These are phyloP conservation scores for Chaetomium globosum DNA, from an alignment of 2,329 filamentous ascomycete species.

Conservation along the genomic window DNA sequence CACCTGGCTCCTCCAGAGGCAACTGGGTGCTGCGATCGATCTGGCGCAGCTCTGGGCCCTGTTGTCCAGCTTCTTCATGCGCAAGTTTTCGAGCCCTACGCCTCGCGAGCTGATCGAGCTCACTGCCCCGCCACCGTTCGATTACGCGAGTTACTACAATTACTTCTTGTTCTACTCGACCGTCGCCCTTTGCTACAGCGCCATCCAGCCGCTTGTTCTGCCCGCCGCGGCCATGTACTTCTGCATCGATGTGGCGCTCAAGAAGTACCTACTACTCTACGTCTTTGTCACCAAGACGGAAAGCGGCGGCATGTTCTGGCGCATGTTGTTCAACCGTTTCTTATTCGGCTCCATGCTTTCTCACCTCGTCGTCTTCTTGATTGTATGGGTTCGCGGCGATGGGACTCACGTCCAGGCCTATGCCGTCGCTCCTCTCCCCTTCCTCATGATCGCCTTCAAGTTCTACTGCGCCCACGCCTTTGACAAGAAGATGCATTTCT, in stretches of 20 bases:
- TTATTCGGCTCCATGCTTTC: constrained; percentile 78
- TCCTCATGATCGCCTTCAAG: constrained; percentile 83
- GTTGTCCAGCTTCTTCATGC: constrained; percentile 79
- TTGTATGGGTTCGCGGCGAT: constrained; percentile 71
- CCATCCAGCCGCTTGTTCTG: constrained; percentile 83
- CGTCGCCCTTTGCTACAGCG: constrained; percentile 80
- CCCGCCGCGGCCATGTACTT: constrained; percentile 90
- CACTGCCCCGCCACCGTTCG: constrained; percentile 88
- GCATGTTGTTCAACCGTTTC: constrained; percentile 88
- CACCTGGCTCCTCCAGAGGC: constrained; percentile 88
- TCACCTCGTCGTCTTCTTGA: constrained; percentile 75
- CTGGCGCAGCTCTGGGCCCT: constrained; percentile 86
- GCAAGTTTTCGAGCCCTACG: constrained; percentile 83
- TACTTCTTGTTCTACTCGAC: constrained; percentile 96
- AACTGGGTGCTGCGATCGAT: constrained; percentile 90
- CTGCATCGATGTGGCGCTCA: constrained; percentile 79
- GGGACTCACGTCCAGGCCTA: constrained; percentile 64
- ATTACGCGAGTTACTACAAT: constrained; percentile 97
- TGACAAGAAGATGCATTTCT: constrained; percentile 80
- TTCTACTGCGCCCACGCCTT: constrained; percentile 75
- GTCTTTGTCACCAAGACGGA: constrained; percentile 97
- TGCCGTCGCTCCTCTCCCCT: constrained; percentile 71
- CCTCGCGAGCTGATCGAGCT: constrained; percentile 89
- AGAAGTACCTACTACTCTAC: constrained; percentile 94
- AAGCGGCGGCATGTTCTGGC: constrained; percentile 91